phyloP scores from a whole-genome alignment of 2,329 filamentous ascomycete genomes.

The Annulohypoxylon truncatum region DNA sequence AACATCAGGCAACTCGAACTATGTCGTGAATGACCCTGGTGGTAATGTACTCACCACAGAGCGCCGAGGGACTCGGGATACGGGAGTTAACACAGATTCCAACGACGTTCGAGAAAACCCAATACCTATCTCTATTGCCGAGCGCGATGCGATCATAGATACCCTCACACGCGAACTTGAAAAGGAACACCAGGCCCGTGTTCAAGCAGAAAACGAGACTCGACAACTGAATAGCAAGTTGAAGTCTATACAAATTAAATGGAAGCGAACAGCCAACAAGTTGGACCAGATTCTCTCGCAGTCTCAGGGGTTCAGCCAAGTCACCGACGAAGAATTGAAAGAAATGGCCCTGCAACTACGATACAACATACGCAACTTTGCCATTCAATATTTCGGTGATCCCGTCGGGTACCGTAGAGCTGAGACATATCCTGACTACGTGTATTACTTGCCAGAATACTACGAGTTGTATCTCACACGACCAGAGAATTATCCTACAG shows the following conservation, averaged over 20 bases:
- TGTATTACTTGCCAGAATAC: background rate
- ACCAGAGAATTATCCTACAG: background rate
- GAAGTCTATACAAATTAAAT: background rate
- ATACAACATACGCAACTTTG: background rate
- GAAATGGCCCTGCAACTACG: background rate
- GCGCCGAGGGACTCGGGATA: background rate
- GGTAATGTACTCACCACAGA: background rate
- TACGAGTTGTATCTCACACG: background rate
- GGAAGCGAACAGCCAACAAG: background rate
- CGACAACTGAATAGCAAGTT: background rate
- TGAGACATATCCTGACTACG: background rate
- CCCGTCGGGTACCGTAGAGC: background rate
- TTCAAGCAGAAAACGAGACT: background rate
- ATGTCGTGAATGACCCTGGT: background rate
- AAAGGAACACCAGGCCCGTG: background rate
- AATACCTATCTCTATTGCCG: background rate
- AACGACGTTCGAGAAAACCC: background rate
- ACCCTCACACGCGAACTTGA: background rate
- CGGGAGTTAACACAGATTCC: background rate
- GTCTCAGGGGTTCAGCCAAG: background rate
- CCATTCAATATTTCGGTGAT: constrained; percentile 7
- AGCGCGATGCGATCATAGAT: background rate
- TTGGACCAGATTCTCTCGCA: background rate
- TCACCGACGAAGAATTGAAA: constrained; percentile 4
- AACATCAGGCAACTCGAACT: background rate